Evolutionary conservation across 768 basidiomycete species (phyloP), one percentile per base, ranked within the genome.

Genomic region (Chalciporus pseudorubinellus): DNA sequence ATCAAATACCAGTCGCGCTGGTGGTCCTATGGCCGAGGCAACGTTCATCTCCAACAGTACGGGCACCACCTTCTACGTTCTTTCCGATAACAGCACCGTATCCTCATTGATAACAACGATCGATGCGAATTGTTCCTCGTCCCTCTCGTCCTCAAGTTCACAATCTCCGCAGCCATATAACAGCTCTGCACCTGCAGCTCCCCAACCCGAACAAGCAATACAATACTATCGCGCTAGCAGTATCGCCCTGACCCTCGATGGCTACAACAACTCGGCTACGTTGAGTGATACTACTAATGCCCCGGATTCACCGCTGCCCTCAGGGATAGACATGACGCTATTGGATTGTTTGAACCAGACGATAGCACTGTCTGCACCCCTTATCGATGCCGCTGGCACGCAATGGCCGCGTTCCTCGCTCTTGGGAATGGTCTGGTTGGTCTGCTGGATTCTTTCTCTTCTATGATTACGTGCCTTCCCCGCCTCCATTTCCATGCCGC

Each of bases 191-290:
- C 55, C 68, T 3, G 56, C 57, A 3, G 56, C 51, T 2, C 70
- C 72, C 12, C 60, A 61, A 34, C 80, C 84, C 0, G 79, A 82
- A 57, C 77, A 84, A 58, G 77, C 75, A 0, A 58, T 86, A n/a
- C 80, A 87, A 51, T 88, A 87, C 63, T 88, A 83, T 59, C 82
- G 85, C 26, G 79, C 82, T 2, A 84, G 83, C 59, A 84, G 77
- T 40, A 74, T 85, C 33, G 79, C 77, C 2, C 71, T 87, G 21
- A 77, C 82, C 1, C 69, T 87, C 3, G 80, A 87, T 48, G 81
- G 81, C 0, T 87, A 87, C 61, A 86, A 87, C 59, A 78, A 87
- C 54, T 81, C 82, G 0, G 80, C 75, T 6, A 77, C 71, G 3
- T 65, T 81, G 21, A 66, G 64, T 33, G 58, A 52, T 24, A 70